These are phyloP conservation scores for Xylariales sp. DNA, from an alignment of 2,329 filamentous ascomycete species.

Conservation along the genomic window DNA sequence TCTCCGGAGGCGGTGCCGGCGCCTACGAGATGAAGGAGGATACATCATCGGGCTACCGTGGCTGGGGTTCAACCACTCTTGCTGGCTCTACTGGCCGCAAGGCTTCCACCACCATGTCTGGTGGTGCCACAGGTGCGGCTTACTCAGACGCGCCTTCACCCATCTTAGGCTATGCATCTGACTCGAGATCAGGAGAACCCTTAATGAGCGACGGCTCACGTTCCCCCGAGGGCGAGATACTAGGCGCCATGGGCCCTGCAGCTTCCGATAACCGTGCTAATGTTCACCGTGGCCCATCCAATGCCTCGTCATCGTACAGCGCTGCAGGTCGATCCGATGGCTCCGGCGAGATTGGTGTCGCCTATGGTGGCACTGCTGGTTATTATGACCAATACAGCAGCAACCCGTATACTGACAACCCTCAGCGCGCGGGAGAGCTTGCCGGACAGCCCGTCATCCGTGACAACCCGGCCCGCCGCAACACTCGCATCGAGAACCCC, in stretches of 20 bases:
- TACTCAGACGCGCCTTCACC: slow-evolving; percentile 74
- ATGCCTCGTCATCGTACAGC: slow-evolving; percentile 94
- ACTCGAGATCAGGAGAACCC: slow-evolving; percentile 66
- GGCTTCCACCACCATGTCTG: slow-evolving; percentile 83
- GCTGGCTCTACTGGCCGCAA: slow-evolving; percentile 71
- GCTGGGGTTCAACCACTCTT: slow-evolving; percentile 80
- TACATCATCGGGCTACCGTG: slow-evolving; percentile 75
- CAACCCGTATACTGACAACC: slow-evolving; percentile 50
- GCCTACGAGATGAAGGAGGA: slow-evolving; percentile 76
- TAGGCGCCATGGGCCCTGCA: slow-evolving; percentile 75
- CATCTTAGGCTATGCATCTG: slow-evolving; percentile 56
- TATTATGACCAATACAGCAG: slow-evolving; percentile 58
- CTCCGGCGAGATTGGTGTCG: slow-evolving; percentile 49
- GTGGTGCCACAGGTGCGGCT: slow-evolving; percentile 59
- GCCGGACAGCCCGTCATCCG: slow-evolving; percentile 75
- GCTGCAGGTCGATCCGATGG: slow-evolving; percentile 70
- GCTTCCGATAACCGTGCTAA: slow-evolving; percentile 63
- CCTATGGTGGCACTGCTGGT: slow-evolving; percentile 41
- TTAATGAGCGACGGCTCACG: slow-evolving; percentile 49
- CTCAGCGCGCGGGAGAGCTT: slow-evolving; percentile 35
- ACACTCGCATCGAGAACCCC: slow-evolving; percentile 91
- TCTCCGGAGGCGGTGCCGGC: slow-evolving; percentile 38
- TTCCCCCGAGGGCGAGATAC: slow-evolving; percentile 72
- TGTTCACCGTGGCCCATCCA: slow-evolving; percentile 85
- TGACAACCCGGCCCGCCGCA: slow-evolving; percentile 86